Percentiles rank a stretch among this genome's conserved stretches.
Conservation (phyloP, 345 rosid genomes). For the Gossypium anomalum region DNA sequence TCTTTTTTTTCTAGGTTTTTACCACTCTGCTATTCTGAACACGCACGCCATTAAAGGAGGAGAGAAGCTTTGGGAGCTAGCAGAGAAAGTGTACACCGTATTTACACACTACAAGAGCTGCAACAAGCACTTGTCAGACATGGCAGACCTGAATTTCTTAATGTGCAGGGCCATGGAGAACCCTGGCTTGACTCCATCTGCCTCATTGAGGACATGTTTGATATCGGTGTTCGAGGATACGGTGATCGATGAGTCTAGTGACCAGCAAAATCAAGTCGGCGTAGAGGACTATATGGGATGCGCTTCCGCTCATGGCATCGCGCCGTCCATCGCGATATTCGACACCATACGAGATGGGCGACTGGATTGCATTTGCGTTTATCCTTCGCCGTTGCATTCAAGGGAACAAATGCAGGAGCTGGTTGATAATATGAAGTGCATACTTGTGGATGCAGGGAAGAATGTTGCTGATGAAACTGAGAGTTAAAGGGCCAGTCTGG, state of each 20-base stretch:
- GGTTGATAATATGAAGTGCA: constrained; percentile 45
- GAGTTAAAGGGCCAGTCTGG: neutral
- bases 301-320: constrained; percentile 65
- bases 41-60: constrained; percentile 30
- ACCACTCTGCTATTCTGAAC: constrained; percentile 46
- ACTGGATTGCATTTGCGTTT: constrained; percentile 63
- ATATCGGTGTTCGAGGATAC: constrained; percentile 48
- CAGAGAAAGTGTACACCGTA: constrained; percentile 30
- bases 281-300: constrained; percentile 53
- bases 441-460: constrained; percentile 33
- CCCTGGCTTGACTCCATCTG: constrained; percentile 38
- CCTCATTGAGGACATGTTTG: constrained; percentile 38
- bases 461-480: neutral
- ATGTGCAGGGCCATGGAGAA: constrained; percentile 54
- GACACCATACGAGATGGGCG: constrained; percentile 58
- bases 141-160: constrained; percentile 50
- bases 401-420: constrained; percentile 63
- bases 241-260: constrained; percentile 24
- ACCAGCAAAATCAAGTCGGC: constrained; percentile 25
- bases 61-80: constrained; percentile 41
- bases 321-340: constrained; percentile 59
- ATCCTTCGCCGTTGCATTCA: constrained; percentile 73
- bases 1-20: constrained; percentile 35
- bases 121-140: constrained; percentile 45
- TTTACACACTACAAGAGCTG: constrained; percentile 25